Evolutionary conservation across 768 basidiomycete genomes (phyloP).

Genomic region (Arthromyces matolae): DNA sequence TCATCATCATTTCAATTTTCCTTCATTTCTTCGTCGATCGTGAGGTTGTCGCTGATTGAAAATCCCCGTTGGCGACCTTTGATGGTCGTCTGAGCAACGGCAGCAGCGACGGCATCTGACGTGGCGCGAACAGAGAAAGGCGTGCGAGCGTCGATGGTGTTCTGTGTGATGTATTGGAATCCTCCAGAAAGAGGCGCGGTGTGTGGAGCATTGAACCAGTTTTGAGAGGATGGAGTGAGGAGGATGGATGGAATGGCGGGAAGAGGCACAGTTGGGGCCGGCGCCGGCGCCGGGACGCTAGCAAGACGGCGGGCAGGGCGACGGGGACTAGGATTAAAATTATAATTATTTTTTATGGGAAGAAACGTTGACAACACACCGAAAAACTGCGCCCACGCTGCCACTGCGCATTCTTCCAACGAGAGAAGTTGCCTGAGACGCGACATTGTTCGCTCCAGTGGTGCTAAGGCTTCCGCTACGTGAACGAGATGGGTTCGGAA

Average conservation of each 20-base stretch:
- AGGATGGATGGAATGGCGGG: slow-evolving; percentile 30
- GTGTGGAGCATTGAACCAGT: slow-evolving; percentile 7
- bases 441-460: slow-evolving; percentile 13
- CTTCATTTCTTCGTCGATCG: slow-evolving; percentile 41
- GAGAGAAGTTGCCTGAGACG: slow-evolving; percentile 36
- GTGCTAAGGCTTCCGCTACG: slow-evolving; percentile 44
- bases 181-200: slow-evolving; percentile 9
- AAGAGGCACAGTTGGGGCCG: slow-evolving; percentile 39
- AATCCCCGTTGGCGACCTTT: slow-evolving; percentile 31
- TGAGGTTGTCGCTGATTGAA: slow-evolving; percentile 26
- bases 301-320: slow-evolving; percentile 34
- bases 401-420: slow-evolving; percentile 56
- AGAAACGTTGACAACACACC: slow-evolving; percentile 18
- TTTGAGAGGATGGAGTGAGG: slow-evolving; percentile 13
- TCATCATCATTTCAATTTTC: slow-evolving; percentile 35
- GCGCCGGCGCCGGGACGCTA: slow-evolving; percentile 31
- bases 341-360: slow-evolving; percentile 2
- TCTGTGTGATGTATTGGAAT: background rate
- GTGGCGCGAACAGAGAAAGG: background rate
- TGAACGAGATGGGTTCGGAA: slow-evolving; percentile 36
- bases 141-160: too few relatives aligned
- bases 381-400: slow-evolving; percentile 37
- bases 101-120: slow-evolving; percentile 2
- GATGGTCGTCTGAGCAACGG: background rate
- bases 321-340: slow-evolving; percentile 30